phyloP scores from a whole-genome alignment of 2,329 filamentous ascomycete genomes.

The Talaromyces piceae region DNA sequence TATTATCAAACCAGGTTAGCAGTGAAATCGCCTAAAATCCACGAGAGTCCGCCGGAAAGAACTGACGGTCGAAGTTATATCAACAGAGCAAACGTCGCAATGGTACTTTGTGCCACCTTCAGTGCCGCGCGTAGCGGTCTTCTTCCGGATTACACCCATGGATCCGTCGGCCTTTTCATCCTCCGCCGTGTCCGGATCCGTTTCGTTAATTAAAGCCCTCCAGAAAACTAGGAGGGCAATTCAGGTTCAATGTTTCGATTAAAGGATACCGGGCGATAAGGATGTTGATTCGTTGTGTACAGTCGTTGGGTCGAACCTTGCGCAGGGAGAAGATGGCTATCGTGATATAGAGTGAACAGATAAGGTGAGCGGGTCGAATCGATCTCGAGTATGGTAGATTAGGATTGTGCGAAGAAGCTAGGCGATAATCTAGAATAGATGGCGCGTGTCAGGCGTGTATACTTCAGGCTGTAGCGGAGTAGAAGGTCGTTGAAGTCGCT shows the following conservation, averaged over 20 bases:
- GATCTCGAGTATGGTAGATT: background rate
- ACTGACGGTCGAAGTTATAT: constrained; percentile 92
- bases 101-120: constrained; percentile 93
- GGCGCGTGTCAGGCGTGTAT: background rate
- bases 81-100: constrained; percentile 92
- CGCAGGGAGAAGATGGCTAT: background rate
- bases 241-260: background rate
- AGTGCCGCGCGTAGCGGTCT: constrained; percentile 74
- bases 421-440: background rate
- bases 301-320: too few species aligned
- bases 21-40: background rate
- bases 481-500: constrained; percentile 16
- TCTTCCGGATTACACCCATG: constrained; percentile 96
- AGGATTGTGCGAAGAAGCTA: background rate
- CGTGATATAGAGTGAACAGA: background rate
- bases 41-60: background rate
- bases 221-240: constrained; percentile 21
- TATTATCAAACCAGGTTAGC: constrained; percentile 31
- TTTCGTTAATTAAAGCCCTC: constrained; percentile 25
- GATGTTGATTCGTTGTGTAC: too few species aligned
- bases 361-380: background rate
- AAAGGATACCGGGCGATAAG: too few species aligned
- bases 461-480: background rate
- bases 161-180: constrained; percentile 32
- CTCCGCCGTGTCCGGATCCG: constrained; percentile 28